Evolutionary conservation across 2,329 filamentous ascomycete species (phyloP), one percentile per base, ranked within the genome.

Genomic region (Lecanicillium sp.): DNA sequence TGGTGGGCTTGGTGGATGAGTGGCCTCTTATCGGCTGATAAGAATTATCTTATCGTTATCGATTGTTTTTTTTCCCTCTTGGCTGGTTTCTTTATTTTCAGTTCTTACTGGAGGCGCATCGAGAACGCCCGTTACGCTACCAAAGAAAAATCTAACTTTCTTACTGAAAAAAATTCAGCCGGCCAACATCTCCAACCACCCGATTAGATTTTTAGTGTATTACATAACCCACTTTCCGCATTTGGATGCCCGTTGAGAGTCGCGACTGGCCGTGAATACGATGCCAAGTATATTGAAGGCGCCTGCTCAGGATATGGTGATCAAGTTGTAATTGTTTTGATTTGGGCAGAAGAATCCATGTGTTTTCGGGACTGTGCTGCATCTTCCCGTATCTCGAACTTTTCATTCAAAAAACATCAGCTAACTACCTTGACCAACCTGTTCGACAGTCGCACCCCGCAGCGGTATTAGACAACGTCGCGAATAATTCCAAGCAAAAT

Each of bases 1-100:
- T 48, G 37, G 45, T 48, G 45, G 45, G 45, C 45, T 48, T 26
- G 35, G 44, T 47, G 44, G 44, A 32, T 14, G 45, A 35, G 19
- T 48, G 19, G 17, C 33, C 24, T 21, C 23, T 30, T 27, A 48
- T 48, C 30, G 6, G 30, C 37, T 37, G 30, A 37, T 44, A 37
- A 11, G 32, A 9, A 11, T 21, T 35, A 30, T 30, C 19, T 50
- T 46, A 45, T 54, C 50, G 39, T 49, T 43, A 45, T 45, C 44
- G 14, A 33, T 20, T 14, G 47, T 41, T 38, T 40, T 48, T 39
- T 37, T 26, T 43, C 15, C 23, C 20, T 37, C 45, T 24, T 27
- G 8, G 6, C 27, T 9, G n/a, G 8, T 9, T 8, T 8, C 27
- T 30, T 30, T n/a, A n/a, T n/a, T n/a, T n/a, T n/a, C n/a, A n/a